Percentiles rank a stretch among this genome's conserved stretches.
phyloP scores from a whole-genome alignment of 1,139 yeast species.

The Taiozyma sp. region DNA sequence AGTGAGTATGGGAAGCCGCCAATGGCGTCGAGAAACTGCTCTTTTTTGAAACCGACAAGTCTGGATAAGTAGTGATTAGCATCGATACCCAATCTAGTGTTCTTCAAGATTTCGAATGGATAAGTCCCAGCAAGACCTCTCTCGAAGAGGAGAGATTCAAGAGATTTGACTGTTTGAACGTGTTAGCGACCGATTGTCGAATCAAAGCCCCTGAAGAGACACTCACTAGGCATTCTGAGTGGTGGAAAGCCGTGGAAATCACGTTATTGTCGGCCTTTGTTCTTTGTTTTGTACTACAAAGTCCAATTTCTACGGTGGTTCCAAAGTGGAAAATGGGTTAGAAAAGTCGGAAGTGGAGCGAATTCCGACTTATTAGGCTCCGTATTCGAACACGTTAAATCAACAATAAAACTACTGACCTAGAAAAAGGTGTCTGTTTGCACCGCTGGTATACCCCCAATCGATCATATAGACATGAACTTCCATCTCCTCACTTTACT shows the following conservation, averaged over 20 bases:
- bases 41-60: slow-evolving; percentile 57
- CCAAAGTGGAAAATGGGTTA: not conserved
- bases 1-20: slow-evolving; percentile 79
- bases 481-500: not conserved
- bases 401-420: not conserved
- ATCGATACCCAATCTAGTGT: slow-evolving; percentile 78
- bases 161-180: slow-evolving; percentile 44
- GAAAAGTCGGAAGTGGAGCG: not conserved
- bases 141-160: slow-evolving; percentile 69
- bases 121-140: slow-evolving; percentile 56
- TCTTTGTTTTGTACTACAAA: not conserved
- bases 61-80: slow-evolving; percentile 72
- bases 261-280: not conserved
- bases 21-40: slow-evolving; percentile 68
- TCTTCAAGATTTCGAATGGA: slow-evolving; percentile 61
- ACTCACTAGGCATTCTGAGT: slow-evolving; percentile 1
- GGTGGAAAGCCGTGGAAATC: not conserved
- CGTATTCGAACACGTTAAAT: not conserved
- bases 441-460: not conserved
- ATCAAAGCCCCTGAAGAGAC: not conserved
- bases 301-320: not conserved
- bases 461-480: not conserved
- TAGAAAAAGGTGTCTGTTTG: not conserved
- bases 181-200: slow-evolving; percentile 4
- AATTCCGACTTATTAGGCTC: not conserved